Conservation (phyloP, 371 early-diverging fungal genomes). For the Mortierella sp. region DNA sequence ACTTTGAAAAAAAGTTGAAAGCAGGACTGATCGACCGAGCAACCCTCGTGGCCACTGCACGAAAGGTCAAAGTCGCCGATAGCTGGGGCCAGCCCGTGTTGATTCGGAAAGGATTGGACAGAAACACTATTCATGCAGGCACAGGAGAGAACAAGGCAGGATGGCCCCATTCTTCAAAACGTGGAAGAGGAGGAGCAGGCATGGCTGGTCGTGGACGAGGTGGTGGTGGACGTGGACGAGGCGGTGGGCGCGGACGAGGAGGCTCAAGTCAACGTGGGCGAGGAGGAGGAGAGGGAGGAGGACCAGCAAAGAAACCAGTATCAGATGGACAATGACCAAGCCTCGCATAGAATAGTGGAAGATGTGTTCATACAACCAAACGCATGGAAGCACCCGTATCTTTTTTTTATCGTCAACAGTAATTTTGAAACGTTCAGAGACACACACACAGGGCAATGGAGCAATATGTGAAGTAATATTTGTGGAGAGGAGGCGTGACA, state of each 20-base stretch:
- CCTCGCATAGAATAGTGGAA: too few species aligned
- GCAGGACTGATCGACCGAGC: slow-evolving; percentile 31
- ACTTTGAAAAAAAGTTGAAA: slow-evolving; percentile 48
- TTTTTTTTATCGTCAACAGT: too few species aligned
- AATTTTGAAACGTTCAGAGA: too few species aligned
- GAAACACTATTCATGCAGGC: slow-evolving; percentile 29
- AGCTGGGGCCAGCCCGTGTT: slow-evolving; percentile 34
- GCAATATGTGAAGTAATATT: too few species aligned
- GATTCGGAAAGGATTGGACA: slow-evolving; percentile 36
- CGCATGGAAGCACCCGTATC: too few species aligned
- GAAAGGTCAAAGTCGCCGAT: slow-evolving; percentile 36
- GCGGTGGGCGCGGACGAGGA: neutral
- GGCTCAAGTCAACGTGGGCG: too few species aligned
- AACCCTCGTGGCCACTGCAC: slow-evolving; percentile 21
- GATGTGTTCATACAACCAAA: too few species aligned
- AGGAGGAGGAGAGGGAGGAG: neutral
- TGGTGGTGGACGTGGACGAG: slow-evolving; percentile 16
- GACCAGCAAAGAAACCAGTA: neutral
- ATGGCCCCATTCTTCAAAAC: slow-evolving; percentile 14
- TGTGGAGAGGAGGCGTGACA: too few species aligned
- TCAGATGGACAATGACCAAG: too few species aligned
- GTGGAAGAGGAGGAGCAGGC: slow-evolving; percentile 4
- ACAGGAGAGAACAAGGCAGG: slow-evolving; percentile 14
- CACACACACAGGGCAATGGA: too few species aligned
- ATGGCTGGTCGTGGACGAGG: slow-evolving; percentile 24